Evolutionary conservation across 192 early-diverging fungal genomes (phyloP), one percentile per base, ranked within the genome.

Genomic region (Phycomyces nitens): DNA sequence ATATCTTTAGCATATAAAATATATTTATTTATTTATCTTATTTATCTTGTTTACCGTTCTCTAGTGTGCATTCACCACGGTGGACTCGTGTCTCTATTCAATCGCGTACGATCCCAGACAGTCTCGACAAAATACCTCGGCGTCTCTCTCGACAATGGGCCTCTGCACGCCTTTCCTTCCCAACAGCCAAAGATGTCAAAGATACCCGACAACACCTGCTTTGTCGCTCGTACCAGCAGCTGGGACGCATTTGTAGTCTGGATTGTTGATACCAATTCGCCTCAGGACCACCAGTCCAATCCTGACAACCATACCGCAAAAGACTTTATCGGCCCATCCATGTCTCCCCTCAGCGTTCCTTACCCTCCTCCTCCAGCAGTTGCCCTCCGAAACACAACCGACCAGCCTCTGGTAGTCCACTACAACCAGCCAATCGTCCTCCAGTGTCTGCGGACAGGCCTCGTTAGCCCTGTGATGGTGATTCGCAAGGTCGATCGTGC

Each of bases 171-270:
- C 5, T 40, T 42, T 24, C 38, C 38, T 42, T 59, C 38, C n/a
- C 39, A 38, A 6, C 57, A 24, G 24, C 23, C 16, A 20, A 21
- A 42, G 15, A 41, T 47, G 11, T 43, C 22, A 63, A 47, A 29
- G 52, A 34, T 60, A 18, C 62, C 55, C 38, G 71, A 70, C 7
- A 72, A 74, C 38, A 87, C 85, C 7, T 88, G 86, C 34, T 92
- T 91, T 76, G 87, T 88, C 34, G 86, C 84, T 7, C 78, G 89
- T 50, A 88, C 84, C 40, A 78, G 81, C n/a, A 73, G 76, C 20
- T 96, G 94, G 94, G 90, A 93, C 56, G 86, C 89, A n/a, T 94
- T 93, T 69, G 81, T 88, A 38, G 86, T 96, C 26, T 94, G 90
- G 91, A 84, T 88, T 24, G 86, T 90, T 39, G 83, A 92, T 69